Percentiles rank a stretch among this genome's conserved stretches.
phyloP scores from a whole-genome alignment of 179 eudicot genomes.

The Spinacia oleracea region DNA sequence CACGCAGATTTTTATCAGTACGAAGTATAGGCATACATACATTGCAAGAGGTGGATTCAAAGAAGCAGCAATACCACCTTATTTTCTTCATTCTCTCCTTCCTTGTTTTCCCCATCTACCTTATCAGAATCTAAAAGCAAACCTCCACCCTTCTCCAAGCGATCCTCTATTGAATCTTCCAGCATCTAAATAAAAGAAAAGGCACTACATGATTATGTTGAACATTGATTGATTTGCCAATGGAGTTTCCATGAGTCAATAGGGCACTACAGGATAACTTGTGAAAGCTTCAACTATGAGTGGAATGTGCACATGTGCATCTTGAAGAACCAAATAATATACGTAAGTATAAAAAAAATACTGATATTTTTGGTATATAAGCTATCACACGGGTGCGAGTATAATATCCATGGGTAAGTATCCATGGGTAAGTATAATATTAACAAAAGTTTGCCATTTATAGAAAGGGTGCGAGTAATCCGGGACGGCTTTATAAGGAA shows the following conservation, averaged over 20 bases:
- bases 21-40: background rate
- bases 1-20: slow-evolving; percentile 14
- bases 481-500: too few relatives aligned
- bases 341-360: too few relatives aligned
- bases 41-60: background rate
- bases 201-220: slow-evolving; percentile 9
- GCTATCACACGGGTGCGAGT: background rate
- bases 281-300: background rate
- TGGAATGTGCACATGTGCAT: background rate
- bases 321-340: background rate
- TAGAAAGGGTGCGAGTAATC: too few relatives aligned
- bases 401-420: too few relatives aligned
- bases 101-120: slow-evolving; percentile 76
- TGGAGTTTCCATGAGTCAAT: background rate
- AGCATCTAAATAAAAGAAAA: slow-evolving; percentile 52
- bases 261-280: background rate
- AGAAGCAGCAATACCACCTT: slow-evolving; percentile 47
- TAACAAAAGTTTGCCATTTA: too few relatives aligned
- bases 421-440: too few relatives aligned
- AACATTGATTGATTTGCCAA: background rate
- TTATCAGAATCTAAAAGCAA: slow-evolving; percentile 77
- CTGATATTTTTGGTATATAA: background rate
- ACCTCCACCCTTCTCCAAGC: slow-evolving; percentile 75
- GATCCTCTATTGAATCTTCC: slow-evolving; percentile 88
- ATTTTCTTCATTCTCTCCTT: slow-evolving; percentile 80